Base-by-base conservation (phyloP, 306 rosid species). In the Lathyrus tuberosus region DNA sequence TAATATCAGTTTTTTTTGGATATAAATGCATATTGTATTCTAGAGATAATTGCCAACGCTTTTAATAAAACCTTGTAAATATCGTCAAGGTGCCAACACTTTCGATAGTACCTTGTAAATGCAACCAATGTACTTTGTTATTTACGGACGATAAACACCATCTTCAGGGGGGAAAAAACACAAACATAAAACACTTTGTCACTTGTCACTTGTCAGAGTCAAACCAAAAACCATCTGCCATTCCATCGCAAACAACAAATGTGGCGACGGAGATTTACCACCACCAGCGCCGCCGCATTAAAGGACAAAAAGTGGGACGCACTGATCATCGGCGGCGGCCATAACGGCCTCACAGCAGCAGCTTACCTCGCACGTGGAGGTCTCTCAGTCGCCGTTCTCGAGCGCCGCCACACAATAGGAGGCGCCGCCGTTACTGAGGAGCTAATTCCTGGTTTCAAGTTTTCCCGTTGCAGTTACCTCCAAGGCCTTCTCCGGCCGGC, bases 341-440 rank as follows among this genome's bases (percentile, higher is more conserved):
- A 88, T 72, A 88, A 88, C 68, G 95, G 95, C 47, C 74, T 88
- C 74, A 82, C 82, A 0, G 79, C 91, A 1, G 91, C 95, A 20
- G 78, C 95, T 15, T 88, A 84, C 77, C 76, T 88, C 26, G 86
- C 91, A 22, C 88, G 91, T 1, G 79, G 44, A 8, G 95, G 88
- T 28, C 91, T 84, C 73, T 86, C 95, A 24, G 89, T 84, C 14
- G 81, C 85, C 1, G 95, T 88, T 22, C 87, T 88, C 41, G 95
- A 88, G 74, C 84, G 89, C 38, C 95, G 78, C 10, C 57, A 74
- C 57, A 7, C 40, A 1, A n/a, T 74, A 8, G 71, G 71, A 4
- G 78, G 71, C 26, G 78, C 72, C 3, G 72, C 78, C 26, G 58
- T 74, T 5, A 74, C 78, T 3, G 78, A 74, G 59, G 72, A 74